phyloP scores from a whole-genome alignment of 768 basidiomycete genomes.

The Hygrophorus russula region DNA sequence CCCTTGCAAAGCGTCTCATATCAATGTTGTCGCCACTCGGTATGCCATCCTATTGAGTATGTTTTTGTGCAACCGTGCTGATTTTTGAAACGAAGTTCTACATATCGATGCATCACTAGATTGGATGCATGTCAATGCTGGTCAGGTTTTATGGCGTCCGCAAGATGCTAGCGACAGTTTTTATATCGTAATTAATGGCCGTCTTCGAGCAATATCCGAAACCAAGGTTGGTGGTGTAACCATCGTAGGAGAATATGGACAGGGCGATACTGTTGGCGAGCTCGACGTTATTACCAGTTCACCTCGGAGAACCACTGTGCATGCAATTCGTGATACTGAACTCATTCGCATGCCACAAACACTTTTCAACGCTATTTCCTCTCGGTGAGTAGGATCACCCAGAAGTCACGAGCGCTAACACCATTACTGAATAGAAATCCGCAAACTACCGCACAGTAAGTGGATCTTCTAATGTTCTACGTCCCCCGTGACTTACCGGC shows the following conservation, averaged over 20 bases:
- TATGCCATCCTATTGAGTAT: slow-evolving; percentile 20
- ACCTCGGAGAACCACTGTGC: slow-evolving; percentile 78
- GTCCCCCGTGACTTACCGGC: neutral
- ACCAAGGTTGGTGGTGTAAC: slow-evolving; percentile 63
- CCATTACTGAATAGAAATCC: slow-evolving; percentile 45
- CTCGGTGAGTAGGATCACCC: slow-evolving; percentile 38
- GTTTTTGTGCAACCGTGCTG: neutral
- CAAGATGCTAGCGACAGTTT: slow-evolving; percentile 90
- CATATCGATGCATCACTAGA: slow-evolving; percentile 96
- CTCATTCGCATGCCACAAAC: slow-evolving; percentile 95
- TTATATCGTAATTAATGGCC: slow-evolving; percentile 97
- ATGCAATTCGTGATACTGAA: slow-evolving; percentile 97
- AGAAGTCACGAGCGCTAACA: slow-evolving; percentile 2
- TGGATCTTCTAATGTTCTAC: slow-evolving; percentile 6
- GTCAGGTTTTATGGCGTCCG: slow-evolving; percentile 90
- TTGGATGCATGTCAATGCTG: slow-evolving; percentile 96
- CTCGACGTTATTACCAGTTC: slow-evolving; percentile 94
- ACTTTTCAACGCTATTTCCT: slow-evolving; percentile 93
- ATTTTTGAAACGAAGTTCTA: slow-evolving; percentile 43
- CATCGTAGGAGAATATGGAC: slow-evolving; percentile 90
- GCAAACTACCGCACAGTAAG: slow-evolving; percentile 74
- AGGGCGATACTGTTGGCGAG: slow-evolving; percentile 95
- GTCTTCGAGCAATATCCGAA: slow-evolving; percentile 82
- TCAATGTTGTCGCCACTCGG: slow-evolving; percentile 89
- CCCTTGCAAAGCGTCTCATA: slow-evolving; percentile 91